Base-by-base conservation (phyloP, 208 protist genomes). In the Phytomonas francai region DNA sequence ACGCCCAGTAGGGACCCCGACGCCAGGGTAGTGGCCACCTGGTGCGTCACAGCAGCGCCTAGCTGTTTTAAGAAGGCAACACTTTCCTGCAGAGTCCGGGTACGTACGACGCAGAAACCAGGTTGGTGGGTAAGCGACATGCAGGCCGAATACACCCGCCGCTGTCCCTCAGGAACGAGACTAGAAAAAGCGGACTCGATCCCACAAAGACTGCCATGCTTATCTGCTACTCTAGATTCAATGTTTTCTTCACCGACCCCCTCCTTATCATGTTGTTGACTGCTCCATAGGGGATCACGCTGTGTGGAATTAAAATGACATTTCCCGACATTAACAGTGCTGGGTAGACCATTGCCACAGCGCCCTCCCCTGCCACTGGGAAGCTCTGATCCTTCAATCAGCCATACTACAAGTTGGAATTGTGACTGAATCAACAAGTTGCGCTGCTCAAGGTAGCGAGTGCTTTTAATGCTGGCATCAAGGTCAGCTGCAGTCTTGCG, bases 401-500 rank as follows among this genome's bases (percentile, higher is more conserved):
- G 62, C 85, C 88, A 94, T 25, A 94, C 64, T 3, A 94, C 74
- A 2, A 77, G 61, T 14, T 64, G 68, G 70, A 84, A 91, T 3
- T 83, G 85, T 6, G 78, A 78, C 29, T 59, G 54, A 22, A 76
- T 49, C n/a, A 94, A 73, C 57, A 92, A 59, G 7, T 75, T 76
- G n/a, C 85, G 79, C 73, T 94, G 88, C 62, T 91, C 77, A 32
- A 73, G 49, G 66, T 92, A 94, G 14, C 88, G 83, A 14, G 73
- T 71, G 34, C 75, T 71, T 28, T 87, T 80, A 51, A 91, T 84
- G 57, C 84, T 90, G 31, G 80, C 80, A 56, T 87, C 80, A 45
- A 94, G 77, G 60, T 94, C 88, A 4, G 74, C 77, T 3, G 79
- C 70, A 0, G 88, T 94, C 72, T 94, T 94, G 56, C 88, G 83